Base-by-base conservation (phyloP, 2,329 filamentous ascomycete genomes). In the Pseudogymnoascus sp. region DNA sequence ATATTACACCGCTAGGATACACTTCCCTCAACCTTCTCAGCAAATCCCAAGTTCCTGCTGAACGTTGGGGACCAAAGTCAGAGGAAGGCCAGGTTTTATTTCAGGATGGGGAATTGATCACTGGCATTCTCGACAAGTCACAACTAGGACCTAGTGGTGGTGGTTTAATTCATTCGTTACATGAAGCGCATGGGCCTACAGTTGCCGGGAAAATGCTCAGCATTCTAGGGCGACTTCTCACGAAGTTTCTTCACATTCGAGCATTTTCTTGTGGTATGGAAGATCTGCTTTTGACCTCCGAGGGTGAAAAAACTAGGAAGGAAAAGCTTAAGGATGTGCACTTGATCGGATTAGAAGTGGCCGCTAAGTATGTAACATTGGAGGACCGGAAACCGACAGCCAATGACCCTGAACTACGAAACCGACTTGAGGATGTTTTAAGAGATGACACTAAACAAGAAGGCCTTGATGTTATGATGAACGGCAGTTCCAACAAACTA, bases 211-310 rank as follows among this genome's bases (percentile, higher is more conserved):
- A 91, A 72, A 79, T 96, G 8, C 84, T 99, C 61, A 95, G 92
- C 79, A 89, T 93, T 68, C 81, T 99, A 62, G 94, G 94, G 61
- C 86, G 94, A 62, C 81, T 99, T 25, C 78, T 99, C 66, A 99
- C 94, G 0, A 89, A 92, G 70, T 88, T 92, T 67, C 81, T 97
- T 64, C 90, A 94, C 72, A 96, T 97, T 87, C 84, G 92, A 60
- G 94, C 93, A 1, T 97, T 97, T 74, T 94, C 91, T 67, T 99
- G 94, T 74, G 95, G 95, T 73, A 96, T 99, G 76, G 93, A 99
- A 70, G 95, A 99, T 79, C 80, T 99, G 63, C 85, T 89, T 63
- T 84, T 99, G 60, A 97, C 93, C 0, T 79, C 83, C 1, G 79
- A 89, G 65, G 93, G 94, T 61, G 92, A 99, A 72, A 78, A 78